Evolutionary conservation across 495 filamentous ascomycete species (phyloP).

Genomic region (Platismatia glauca): DNA sequence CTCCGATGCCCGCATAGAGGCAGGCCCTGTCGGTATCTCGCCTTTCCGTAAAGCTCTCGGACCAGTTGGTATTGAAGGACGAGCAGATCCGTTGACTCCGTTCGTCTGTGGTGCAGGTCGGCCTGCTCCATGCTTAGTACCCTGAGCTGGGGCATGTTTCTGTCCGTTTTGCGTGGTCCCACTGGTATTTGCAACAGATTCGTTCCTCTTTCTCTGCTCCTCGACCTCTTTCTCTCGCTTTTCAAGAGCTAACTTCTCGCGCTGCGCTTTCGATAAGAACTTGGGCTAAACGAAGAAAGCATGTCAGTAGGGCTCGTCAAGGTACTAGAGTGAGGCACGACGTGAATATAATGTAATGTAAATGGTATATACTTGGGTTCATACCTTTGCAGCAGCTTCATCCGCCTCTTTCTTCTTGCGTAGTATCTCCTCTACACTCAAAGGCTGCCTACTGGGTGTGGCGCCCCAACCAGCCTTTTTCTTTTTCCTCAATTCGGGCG

Average conservation of each 20-base stretch:
- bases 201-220: slow-evolving; percentile 50
- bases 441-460: slow-evolving; percentile 34
- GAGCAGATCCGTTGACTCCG: slow-evolving; percentile 25
- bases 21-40: slow-evolving; percentile 45
- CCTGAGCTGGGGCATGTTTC: slow-evolving; percentile 20
- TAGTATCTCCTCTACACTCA: slow-evolving; percentile 70
- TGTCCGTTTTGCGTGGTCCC: slow-evolving; percentile 28
- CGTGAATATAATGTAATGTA: slow-evolving; percentile 21
- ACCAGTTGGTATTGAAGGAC: slow-evolving; percentile 56
- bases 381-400: slow-evolving; percentile 65
- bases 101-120: slow-evolving; percentile 17
- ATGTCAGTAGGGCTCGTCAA: slow-evolving; percentile 26
- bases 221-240: slow-evolving; percentile 79
- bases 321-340: slow-evolving; percentile 21
- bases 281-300: slow-evolving; percentile 55
- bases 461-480: slow-evolving; percentile 49
- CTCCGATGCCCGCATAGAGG: slow-evolving; percentile 40
- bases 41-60: slow-evolving; percentile 63
- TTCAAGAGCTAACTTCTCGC: slow-evolving; percentile 77
- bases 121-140: slow-evolving; percentile 15
- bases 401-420: slow-evolving; percentile 72
- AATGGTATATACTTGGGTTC: slow-evolving; percentile 12
- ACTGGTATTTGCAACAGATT: slow-evolving; percentile 35
- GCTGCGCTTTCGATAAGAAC: slow-evolving; percentile 82
- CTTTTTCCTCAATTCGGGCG: slow-evolving; percentile 34